Base-by-base conservation (phyloP, 495 filamentous ascomycete genomes). In the Penicillium waksmanii region DNA sequence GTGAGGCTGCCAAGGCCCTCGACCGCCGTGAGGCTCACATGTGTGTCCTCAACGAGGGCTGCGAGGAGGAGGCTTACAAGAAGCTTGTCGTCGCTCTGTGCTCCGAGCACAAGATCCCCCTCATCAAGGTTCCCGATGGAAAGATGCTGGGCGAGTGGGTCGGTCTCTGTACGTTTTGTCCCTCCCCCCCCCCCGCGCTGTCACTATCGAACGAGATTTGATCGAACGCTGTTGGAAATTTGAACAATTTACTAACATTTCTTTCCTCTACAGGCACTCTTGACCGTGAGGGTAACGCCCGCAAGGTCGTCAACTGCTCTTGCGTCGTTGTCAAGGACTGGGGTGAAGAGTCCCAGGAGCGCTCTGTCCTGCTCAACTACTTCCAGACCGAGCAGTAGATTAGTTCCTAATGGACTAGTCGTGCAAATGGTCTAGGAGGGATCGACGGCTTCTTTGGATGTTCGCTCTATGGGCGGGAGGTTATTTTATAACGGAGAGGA, bases 51-150 rank as follows among this genome's bases (percentile, higher is more conserved):
- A 98, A 98, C 84, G 95, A 98, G 85, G 88, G 80, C 62, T 98
- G 95, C 83, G 95, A 98, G 82, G 96, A 98, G 86, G 95, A 98
- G 85, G 94, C 95, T 63, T 98, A 98, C 85, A 98, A 98, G 91
- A 98, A 98, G 87, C 86, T 98, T 51, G 94, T 98, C 65, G 91
- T 98, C 62, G 95, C 95, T 64, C 86, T 98, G 54, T 98, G 95
- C 87, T 89, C 86, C 53, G 95, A 98, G 85, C 95, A 98, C 84
- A 95, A 96, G 87, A 98, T 98, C 71, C 95, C 95, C 58, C 83
- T 98, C 62, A 98, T 98, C 86, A 97, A 98, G 89, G 94, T 98
- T 62, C 93, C 94, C 73, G 95, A 98, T 81, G 95, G 95, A 76
- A 98, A 98, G 87, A 90, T 96, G 84, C 83, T 98, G 66, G 95